Percentiles rank a stretch among this genome's conserved stretches.
Conservation (phyloP, 257 asterid genomes). For the Cinchona pubescens region DNA sequence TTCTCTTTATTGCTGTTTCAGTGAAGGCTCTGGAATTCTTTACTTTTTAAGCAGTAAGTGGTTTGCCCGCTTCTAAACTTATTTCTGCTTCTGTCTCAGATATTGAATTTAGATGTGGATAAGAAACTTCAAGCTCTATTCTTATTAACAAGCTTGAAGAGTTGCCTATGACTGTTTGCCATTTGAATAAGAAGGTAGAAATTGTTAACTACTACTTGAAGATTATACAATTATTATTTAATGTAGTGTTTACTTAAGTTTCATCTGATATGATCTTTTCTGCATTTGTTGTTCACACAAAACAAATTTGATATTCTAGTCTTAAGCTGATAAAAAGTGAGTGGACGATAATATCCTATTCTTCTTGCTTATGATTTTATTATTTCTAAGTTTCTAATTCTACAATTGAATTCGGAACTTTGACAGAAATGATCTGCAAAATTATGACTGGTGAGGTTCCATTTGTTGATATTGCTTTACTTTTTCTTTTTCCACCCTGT, state of each 20-base stretch:
- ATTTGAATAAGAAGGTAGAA: slow-evolving; percentile 60
- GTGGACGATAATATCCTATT: neutral
- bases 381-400: neutral
- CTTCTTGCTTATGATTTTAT: neutral
- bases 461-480: neutral
- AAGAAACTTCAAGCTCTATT: slow-evolving; percentile 39
- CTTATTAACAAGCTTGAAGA: slow-evolving; percentile 66
- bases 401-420: neutral
- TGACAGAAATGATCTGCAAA: neutral
- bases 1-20: slow-evolving; percentile 4
- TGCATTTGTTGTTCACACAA: neutral
- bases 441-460: neutral
- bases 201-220: neutral
- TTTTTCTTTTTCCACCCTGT: neutral
- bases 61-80: slow-evolving; percentile 28
- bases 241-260: neutral
- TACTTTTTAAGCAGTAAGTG: slow-evolving; percentile 24
- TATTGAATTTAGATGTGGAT: slow-evolving; percentile 41
- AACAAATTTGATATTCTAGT: neutral
- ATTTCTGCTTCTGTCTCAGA: slow-evolving; percentile 43
- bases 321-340: neutral
- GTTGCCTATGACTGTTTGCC: slow-evolving; percentile 66
- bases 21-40: neutral
- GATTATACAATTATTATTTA: neutral
- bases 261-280: neutral